A percentile compares a stretch with the other conserved stretches of the same genome.
Conservation (phyloP, 2,329 filamentous ascomycete species). For the Sporothrix brasiliensis region DNA sequence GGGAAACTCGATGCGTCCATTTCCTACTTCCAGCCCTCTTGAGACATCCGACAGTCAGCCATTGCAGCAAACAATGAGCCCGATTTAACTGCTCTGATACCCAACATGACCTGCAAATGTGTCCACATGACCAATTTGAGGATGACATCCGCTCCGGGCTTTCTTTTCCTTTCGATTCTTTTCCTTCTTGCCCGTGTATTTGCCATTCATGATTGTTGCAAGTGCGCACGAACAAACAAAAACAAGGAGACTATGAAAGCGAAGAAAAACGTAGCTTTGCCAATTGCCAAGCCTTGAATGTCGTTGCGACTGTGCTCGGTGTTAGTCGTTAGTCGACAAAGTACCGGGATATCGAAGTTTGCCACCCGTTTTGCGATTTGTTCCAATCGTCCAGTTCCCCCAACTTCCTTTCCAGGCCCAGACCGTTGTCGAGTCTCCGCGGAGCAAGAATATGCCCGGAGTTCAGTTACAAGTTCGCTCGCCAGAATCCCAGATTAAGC, state of each 20-base stretch:
- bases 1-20: background rate
- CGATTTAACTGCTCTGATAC: background rate
- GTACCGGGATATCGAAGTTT: background rate
- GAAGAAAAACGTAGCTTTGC: background rate
- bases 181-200: too few species aligned
- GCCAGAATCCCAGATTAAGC: too few species aligned
- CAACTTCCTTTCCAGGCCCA: background rate
- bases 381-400: background rate
- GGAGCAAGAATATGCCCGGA: conserved; percentile 5
- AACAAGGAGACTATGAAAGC: background rate
- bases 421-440: conserved; percentile 7
- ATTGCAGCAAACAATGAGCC: background rate
- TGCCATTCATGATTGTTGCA: background rate
- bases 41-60: background rate
- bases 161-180: too few species aligned
- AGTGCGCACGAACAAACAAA: background rate
- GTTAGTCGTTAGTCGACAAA: too few species aligned
- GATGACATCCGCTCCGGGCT: background rate
- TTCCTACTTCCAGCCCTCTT: background rate
- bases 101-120: background rate
- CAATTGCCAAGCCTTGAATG: background rate
- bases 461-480: background rate
- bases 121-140: conserved; percentile 11
- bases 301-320: background rate
- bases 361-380: background rate